A percentile compares a stretch with the other conserved stretches of the same genome.
Conservation (phyloP, 495 filamentous ascomycete genomes). For the Penicillium ucsense region DNA sequence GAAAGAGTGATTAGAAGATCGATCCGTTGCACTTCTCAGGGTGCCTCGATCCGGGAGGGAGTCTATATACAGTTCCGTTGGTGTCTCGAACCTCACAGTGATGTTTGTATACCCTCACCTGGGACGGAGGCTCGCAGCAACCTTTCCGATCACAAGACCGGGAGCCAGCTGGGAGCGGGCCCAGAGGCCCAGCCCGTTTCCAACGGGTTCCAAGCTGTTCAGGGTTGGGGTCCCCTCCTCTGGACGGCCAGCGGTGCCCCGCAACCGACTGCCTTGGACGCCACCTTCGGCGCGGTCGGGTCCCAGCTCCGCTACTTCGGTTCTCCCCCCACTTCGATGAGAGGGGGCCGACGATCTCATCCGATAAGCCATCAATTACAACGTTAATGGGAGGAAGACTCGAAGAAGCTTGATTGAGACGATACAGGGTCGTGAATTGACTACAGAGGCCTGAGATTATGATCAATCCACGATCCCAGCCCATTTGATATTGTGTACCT, state of each 20-base stretch:
- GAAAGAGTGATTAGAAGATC: no score
- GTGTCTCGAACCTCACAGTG: not conserved
- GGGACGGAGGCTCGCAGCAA: not conserved
- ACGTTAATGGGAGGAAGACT: not conserved
- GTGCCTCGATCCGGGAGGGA: no score
- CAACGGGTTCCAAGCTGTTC: no score
- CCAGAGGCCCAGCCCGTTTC: not conserved
- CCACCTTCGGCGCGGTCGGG: slow-evolving; percentile 10
- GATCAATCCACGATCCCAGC: no score
- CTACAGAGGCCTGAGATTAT: no score
- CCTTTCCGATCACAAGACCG: slow-evolving; percentile 19
- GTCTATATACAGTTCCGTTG: no score
- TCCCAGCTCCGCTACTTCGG: slow-evolving; percentile 3
- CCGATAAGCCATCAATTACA: no score
- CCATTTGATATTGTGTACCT: no score
- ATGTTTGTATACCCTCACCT: not conserved
- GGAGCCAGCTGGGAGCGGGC: slow-evolving; percentile 1
- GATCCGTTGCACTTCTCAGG: no score
- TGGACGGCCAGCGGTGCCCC: slow-evolving; percentile 7
- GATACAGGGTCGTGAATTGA: no score
- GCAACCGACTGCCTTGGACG: slow-evolving; percentile 8
- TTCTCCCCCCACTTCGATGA: not conserved
- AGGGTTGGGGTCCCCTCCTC: no score
- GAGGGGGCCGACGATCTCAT: no score
- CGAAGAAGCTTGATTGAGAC: not conserved